Percentiles rank a stretch among this genome's conserved stretches.
phyloP scores from a whole-genome alignment of 208 protist genomes.

The Wallacemonas collosoma region DNA sequence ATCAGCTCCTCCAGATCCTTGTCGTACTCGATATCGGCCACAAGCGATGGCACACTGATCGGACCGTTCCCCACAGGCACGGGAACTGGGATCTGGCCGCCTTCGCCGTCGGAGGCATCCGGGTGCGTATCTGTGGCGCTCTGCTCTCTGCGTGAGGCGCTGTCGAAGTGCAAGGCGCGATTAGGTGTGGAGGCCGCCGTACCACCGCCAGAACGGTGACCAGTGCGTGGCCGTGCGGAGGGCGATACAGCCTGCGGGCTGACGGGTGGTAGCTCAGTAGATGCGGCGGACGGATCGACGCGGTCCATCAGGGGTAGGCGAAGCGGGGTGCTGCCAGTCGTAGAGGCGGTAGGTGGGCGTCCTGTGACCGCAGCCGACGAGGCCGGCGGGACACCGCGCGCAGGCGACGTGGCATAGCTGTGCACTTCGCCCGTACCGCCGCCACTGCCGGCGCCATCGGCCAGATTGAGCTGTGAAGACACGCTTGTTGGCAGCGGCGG shows the following conservation, averaged over 20 bases:
- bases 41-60: neutral
- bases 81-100: neutral
- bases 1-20: constrained; percentile 12
- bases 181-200: neutral
- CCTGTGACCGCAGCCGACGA: neutral
- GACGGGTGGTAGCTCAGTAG: neutral
- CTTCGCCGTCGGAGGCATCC: neutral
- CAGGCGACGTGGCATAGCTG: neutral
- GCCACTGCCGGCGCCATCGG: neutral
- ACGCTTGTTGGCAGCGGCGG: neutral
- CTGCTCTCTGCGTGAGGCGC: neutral
- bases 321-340: neutral
- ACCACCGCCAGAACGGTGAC: neutral
- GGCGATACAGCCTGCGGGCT: neutral
- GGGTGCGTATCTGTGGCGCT: neutral
- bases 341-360: neutral
- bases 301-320: constrained; percentile 13
- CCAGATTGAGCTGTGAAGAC: neutral
- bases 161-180: constrained; percentile 14
- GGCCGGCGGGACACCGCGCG: neutral
- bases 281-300: neutral
- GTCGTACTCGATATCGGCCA: constrained; percentile 5
- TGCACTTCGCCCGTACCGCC: neutral
- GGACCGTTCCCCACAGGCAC: neutral
- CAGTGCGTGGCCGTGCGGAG: neutral